Evolutionary conservation across 1,139 yeast genomes (phyloP), one percentile per base, ranked within the genome.

Genomic region (Yamadazyma diospyri): DNA sequence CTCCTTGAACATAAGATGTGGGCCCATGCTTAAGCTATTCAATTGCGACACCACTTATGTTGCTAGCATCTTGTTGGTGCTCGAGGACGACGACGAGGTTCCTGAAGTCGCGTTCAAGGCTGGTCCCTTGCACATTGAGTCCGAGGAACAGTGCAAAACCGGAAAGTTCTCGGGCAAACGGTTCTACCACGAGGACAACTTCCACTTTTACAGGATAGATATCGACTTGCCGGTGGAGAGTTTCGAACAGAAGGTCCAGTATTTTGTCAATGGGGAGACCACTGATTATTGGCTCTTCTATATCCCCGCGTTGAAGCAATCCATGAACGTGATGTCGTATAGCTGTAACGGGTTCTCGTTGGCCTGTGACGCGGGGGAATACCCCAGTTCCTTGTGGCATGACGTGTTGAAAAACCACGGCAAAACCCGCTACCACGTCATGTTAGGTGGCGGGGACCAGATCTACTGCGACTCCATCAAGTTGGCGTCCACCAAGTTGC

Each of bases 361-460:
- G 33, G 76, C 73, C 3, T 82, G 85, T 2, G 85, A 80, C 38
- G 79, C 95, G 1, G 51, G 62, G 2, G 61, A 62, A 11, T 89
- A 78, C 59, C 74, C 77, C 40, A 85, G 89, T 10, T 80, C 87
- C 4, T 61, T 89, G 45, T 92, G 97, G 97, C 70, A 64, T 32
- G 96, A 92, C 52, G 94, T 89, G 3, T 51, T 89, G 48, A 64
- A 72, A 18, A 77, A 78, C 43, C 95, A 88, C 52, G 13, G 42
- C 9, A 50, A 61, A 5, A 43, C 51, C 6, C 89, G 81, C 30
- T 87, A 85, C 60, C 97, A 92, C 53, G 97, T 87, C 5, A 88
- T 89, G 95, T 66, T 89, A 26, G 97, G 97, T 14, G 97, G 97
- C 31, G 98, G 98, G 21, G 98, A 92, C 57, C 98, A 92, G 60